phyloP scores from a whole-genome alignment of 75 land plant species.

The Picea sitchensis region DNA sequence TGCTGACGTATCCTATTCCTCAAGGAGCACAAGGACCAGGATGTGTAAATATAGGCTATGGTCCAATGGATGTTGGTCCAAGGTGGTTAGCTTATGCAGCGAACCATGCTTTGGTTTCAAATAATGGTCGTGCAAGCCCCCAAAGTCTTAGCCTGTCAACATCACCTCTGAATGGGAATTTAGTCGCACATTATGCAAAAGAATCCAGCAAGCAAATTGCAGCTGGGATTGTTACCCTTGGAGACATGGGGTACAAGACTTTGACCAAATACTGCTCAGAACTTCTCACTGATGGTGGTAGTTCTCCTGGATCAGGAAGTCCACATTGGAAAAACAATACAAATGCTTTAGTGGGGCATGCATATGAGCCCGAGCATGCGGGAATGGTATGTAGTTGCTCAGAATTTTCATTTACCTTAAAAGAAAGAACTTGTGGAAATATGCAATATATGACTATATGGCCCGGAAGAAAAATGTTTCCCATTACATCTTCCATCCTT shows the following conservation, averaged over 20 bases:
- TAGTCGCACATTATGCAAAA: constrained; percentile 88
- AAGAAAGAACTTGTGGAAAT: neutral
- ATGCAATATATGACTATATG: neutral
- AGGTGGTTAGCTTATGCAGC: constrained; percentile 97
- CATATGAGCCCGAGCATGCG: constrained; percentile 60
- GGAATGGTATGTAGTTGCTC: constrained; percentile 58
- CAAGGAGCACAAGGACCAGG: constrained; percentile 43
- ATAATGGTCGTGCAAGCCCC: constrained; percentile 78
- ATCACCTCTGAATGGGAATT: constrained; percentile 71
- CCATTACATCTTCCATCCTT: too few relatives aligned
- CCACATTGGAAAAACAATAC: constrained; percentile 50
- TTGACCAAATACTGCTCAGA: constrained; percentile 79
- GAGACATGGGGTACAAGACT: constrained; percentile 89
- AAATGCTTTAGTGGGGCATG: constrained; percentile 25
- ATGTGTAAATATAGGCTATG: constrained; percentile 67
- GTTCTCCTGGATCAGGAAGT: constrained; percentile 56
- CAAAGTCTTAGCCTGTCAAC: constrained; percentile 88
- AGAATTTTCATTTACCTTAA: too few relatives aligned
- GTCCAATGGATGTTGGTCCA: constrained; percentile 92
- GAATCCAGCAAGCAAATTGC: constrained; percentile 93
- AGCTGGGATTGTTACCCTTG: constrained; percentile 77
- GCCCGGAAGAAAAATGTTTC: too few relatives aligned
- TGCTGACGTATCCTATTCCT: constrained; percentile 80
- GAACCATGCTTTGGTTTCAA: constrained; percentile 53
- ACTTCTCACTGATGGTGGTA: constrained; percentile 70